phyloP scores from a whole-genome alignment of 2,329 filamentous ascomycete genomes.

The Ophiostoma piceae region DNA sequence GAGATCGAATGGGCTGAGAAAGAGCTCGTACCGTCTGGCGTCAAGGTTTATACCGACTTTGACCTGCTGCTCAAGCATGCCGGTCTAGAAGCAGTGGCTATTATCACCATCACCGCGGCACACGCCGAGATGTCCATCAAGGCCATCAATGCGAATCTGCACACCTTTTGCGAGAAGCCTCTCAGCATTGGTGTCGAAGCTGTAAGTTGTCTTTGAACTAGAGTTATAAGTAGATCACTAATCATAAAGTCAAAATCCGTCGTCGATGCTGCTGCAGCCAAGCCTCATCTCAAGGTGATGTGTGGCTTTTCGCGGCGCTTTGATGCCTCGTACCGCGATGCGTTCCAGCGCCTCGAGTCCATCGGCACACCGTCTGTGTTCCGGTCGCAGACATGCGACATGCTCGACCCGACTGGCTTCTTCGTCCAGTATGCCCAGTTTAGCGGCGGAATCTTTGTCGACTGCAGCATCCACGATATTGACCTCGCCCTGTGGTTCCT shows the following conservation, averaged over 20 bases:
- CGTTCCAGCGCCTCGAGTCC: neutral
- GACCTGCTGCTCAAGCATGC: neutral
- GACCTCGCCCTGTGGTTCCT: neutral
- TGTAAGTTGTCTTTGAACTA: neutral
- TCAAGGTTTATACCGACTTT: neutral
- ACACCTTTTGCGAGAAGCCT: neutral
- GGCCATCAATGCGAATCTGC: neutral
- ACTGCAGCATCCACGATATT: slow-evolving; percentile 2
- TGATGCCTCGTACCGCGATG: neutral
- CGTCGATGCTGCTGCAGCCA: neutral
- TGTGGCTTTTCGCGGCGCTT: neutral
- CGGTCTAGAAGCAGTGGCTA: neutral
- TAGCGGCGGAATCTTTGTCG: slow-evolving; percentile 3
- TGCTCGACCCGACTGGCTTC: neutral
- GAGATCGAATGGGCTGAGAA: neutral
- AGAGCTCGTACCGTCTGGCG: neutral
- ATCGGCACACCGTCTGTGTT: neutral
- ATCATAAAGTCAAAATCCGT: neutral
- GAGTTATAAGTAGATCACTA: neutral
- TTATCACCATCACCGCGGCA: neutral
- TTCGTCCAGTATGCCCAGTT: neutral
- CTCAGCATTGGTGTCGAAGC: neutral
- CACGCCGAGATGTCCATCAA: neutral
- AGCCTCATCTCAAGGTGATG: neutral
- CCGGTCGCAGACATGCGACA: neutral